Evolutionary conservation across 352 stramenopile species (phyloP).

Genomic region (Globisporangium emineosum): DNA sequence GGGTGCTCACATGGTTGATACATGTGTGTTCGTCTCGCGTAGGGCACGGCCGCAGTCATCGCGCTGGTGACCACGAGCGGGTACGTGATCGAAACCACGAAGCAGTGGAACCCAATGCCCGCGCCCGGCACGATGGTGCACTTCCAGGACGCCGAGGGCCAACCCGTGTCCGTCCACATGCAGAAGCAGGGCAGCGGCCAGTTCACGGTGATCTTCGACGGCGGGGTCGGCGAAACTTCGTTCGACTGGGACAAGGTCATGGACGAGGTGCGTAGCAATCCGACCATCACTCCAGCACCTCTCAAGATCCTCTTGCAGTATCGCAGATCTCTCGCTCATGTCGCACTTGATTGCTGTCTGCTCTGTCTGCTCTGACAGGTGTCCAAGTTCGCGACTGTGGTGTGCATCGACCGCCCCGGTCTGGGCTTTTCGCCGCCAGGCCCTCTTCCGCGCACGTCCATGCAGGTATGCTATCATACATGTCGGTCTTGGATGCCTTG

Average conservation of each 20-base stretch:
- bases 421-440: slow-evolving; percentile 63
- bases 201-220: slow-evolving; percentile 69
- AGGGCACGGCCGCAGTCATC: slow-evolving; percentile 43
- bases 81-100: slow-evolving; percentile 69
- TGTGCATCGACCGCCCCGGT: slow-evolving; percentile 71
- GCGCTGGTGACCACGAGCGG: slow-evolving; percentile 47
- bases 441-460: slow-evolving; percentile 43
- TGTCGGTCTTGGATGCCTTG: no score
- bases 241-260: slow-evolving; percentile 85
- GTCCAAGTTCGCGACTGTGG: slow-evolving; percentile 45
- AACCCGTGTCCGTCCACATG: slow-evolving; percentile 45
- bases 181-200: slow-evolving; percentile 41
- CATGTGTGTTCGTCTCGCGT: slow-evolving; percentile 2
- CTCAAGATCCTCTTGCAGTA: background rate
- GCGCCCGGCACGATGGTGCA: slow-evolving; percentile 51
- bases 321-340: background rate
- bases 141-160: slow-evolving; percentile 33
- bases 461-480: slow-evolving; percentile 28
- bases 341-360: background rate
- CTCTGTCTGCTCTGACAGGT: slow-evolving; percentile 21
- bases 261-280: slow-evolving; percentile 22
- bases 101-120: slow-evolving; percentile 50
- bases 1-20: background rate
- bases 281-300: background rate
- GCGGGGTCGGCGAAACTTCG: slow-evolving; percentile 75